A percentile compares a stretch with the other conserved stretches of the same genome.
Conservation (phyloP, 768 basidiomycete genomes). For the Cyclocybe cylindracea region DNA sequence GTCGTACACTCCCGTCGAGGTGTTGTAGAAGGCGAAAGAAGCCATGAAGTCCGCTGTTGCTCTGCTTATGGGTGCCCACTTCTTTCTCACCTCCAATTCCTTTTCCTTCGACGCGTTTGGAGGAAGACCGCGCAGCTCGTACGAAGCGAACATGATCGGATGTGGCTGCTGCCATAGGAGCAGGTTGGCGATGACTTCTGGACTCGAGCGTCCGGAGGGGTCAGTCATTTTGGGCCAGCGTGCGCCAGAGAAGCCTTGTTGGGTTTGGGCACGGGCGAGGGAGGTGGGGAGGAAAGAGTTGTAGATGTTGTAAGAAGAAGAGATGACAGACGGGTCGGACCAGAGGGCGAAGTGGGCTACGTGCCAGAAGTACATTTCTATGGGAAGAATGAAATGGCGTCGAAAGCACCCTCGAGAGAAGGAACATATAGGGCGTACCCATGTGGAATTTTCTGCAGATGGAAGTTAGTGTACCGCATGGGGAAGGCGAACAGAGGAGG, state of each 20-base stretch:
- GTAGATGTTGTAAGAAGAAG: conserved; percentile 45
- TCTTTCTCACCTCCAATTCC: conserved; percentile 33
- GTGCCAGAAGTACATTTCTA: conserved; percentile 63
- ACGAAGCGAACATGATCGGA: conserved; percentile 57
- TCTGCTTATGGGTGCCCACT: conserved; percentile 51
- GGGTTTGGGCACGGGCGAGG: conserved; percentile 42
- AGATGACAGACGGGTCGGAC: conserved; percentile 60
- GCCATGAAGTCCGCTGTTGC: conserved; percentile 65
- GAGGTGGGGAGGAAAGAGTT: conserved; percentile 47
- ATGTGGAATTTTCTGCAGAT: conserved; percentile 15
- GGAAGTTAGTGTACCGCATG: not conserved
- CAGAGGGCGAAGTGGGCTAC: conserved; percentile 59
- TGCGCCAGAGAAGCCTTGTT: conserved; percentile 56
- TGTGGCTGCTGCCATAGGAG: conserved; percentile 67
- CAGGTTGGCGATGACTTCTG: conserved; percentile 62
- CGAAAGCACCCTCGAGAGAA: too few relatives aligned
- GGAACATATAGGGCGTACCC: not conserved
- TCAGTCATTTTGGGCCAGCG: conserved; percentile 69
- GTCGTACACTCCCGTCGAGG: conserved; percentile 48
- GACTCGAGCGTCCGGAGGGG: conserved; percentile 55
- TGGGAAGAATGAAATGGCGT: not conserved
- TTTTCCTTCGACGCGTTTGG: conserved; percentile 4
- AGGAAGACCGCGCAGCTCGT: conserved; percentile 52
- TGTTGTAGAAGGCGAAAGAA: conserved; percentile 53
- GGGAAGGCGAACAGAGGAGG: not conserved